These are phyloP conservation scores for Stephania japonica DNA, from an alignment of 164 flowering plant species.

Conservation along the genomic window DNA sequence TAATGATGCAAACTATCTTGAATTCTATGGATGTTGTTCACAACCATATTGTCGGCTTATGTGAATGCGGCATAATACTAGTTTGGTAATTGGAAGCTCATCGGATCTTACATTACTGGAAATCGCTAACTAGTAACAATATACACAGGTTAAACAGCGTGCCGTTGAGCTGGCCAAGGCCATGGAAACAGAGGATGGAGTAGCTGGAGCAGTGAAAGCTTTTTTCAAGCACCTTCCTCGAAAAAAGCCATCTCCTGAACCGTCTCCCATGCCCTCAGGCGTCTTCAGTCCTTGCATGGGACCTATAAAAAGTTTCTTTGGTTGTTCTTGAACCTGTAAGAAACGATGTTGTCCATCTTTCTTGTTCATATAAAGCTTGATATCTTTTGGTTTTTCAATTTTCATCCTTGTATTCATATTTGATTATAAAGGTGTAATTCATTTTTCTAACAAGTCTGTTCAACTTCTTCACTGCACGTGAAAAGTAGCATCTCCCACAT, in stretches of 20 bases:
- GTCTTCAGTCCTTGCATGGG: constrained; percentile 23
- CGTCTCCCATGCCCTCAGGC: constrained; percentile 34
- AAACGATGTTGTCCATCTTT: neutral
- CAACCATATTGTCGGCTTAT: neutral
- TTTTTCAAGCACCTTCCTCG: constrained; percentile 81
- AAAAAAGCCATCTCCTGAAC: constrained; percentile 26
- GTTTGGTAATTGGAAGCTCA: neutral
- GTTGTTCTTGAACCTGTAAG: constrained; percentile 48
- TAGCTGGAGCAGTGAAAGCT: constrained; percentile 91
- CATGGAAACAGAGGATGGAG: constrained; percentile 95
- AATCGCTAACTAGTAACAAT: neutral
- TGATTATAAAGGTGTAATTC: neutral
- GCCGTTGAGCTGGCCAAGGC: constrained; percentile 76
- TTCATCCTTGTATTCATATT: neutral
- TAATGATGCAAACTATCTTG: neutral
- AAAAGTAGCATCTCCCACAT: neutral
- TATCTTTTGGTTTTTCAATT: neutral
- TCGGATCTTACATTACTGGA: neutral
- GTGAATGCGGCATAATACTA: neutral
- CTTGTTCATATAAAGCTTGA: neutral
- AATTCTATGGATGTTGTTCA: neutral
- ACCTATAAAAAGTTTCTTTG: constrained; percentile 38
- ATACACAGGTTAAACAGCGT: constrained; percentile 68
- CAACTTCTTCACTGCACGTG: neutral
- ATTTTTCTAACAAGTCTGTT: neutral